phyloP scores from a whole-genome alignment of 345 rosid species.

The Laguncularia racemosa region DNA sequence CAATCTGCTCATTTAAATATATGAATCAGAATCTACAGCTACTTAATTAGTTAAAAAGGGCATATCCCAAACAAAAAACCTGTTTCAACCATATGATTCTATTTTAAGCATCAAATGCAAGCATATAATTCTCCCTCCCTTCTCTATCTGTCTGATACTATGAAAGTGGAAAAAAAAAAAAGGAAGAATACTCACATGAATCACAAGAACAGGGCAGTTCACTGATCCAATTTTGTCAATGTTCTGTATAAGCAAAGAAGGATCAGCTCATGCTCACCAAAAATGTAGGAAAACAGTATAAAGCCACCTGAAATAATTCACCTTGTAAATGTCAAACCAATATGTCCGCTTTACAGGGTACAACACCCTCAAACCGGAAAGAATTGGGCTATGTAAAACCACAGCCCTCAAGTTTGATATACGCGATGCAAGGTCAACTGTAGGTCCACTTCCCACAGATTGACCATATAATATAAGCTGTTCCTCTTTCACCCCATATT shows the following conservation, averaged over 20 bases:
- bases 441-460: slow-evolving; percentile 98
- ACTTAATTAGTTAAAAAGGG: too few species aligned
- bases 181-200: slow-evolving; percentile 58
- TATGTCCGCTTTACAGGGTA: slow-evolving; percentile 87
- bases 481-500: slow-evolving; percentile 80
- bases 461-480: slow-evolving; percentile 88
- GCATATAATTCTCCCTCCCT: too few species aligned
- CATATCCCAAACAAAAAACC: too few species aligned
- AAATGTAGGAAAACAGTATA: neutral
- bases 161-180: neutral
- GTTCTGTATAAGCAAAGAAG: slow-evolving; percentile 42
- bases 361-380: slow-evolving; percentile 89
- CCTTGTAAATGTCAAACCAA: slow-evolving; percentile 98
- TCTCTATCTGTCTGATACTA: neutral
- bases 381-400: slow-evolving; percentile 81
- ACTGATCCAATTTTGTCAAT: slow-evolving; percentile 81
- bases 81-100: too few species aligned
- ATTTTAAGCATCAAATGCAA: too few species aligned
- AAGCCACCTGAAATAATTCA: slow-evolving; percentile 12
- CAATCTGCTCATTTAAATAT: too few species aligned
- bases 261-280: neutral
- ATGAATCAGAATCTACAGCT: too few species aligned
- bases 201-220: slow-evolving; percentile 68
- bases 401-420: slow-evolving; percentile 72
- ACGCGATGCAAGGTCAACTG: slow-evolving; percentile 87